A percentile compares a stretch with the other conserved stretches of the same genome.
These are phyloP conservation scores for Apophysomyces elegans DNA, from an alignment of 371 early-diverging fungal genomes.

Conservation along the genomic window DNA sequence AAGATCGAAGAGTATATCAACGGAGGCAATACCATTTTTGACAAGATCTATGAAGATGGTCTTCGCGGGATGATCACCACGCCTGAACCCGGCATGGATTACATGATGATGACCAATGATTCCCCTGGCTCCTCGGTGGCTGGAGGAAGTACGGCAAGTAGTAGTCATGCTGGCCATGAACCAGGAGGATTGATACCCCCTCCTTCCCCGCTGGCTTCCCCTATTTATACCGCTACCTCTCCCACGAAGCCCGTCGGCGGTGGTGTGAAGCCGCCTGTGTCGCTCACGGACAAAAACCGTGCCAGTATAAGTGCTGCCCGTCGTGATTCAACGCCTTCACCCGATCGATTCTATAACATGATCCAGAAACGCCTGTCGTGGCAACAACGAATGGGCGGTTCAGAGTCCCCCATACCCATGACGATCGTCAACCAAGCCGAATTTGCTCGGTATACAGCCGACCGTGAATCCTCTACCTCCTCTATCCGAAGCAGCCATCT, in stretches of 20 bases:
- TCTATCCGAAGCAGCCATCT: slow-evolving; percentile 48
- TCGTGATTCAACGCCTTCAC: slow-evolving; percentile 47
- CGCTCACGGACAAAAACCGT: slow-evolving; percentile 20
- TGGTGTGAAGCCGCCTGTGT: slow-evolving; percentile 23
- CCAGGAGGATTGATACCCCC: slow-evolving; percentile 16
- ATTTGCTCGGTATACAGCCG: slow-evolving; percentile 40
- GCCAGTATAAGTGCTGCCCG: slow-evolving; percentile 5
- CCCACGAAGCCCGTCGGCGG: slow-evolving; percentile 3
- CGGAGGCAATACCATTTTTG: slow-evolving; percentile 56
- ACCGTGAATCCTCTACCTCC: slow-evolving; percentile 48
- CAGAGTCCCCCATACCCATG: slow-evolving; percentile 30
- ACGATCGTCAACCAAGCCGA: slow-evolving; percentile 29
- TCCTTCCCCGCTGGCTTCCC: slow-evolving; percentile 26
- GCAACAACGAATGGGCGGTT: slow-evolving; percentile 26
- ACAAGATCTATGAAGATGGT: slow-evolving; percentile 61
- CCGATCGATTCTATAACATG: slow-evolving; percentile 51
- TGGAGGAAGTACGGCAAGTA: neutral
- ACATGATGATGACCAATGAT: slow-evolving; percentile 3
- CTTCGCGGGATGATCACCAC: slow-evolving; percentile 47
- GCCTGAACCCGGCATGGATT: slow-evolving; percentile 24
- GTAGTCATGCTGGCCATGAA: slow-evolving; percentile 15
- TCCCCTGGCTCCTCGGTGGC: slow-evolving; percentile 22
- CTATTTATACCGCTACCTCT: slow-evolving; percentile 11
- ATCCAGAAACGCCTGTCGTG: slow-evolving; percentile 43
- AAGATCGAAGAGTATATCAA: slow-evolving; percentile 51